Base-by-base conservation (phyloP, 495 filamentous ascomycete genomes). In the Penicillium canariense region DNA sequence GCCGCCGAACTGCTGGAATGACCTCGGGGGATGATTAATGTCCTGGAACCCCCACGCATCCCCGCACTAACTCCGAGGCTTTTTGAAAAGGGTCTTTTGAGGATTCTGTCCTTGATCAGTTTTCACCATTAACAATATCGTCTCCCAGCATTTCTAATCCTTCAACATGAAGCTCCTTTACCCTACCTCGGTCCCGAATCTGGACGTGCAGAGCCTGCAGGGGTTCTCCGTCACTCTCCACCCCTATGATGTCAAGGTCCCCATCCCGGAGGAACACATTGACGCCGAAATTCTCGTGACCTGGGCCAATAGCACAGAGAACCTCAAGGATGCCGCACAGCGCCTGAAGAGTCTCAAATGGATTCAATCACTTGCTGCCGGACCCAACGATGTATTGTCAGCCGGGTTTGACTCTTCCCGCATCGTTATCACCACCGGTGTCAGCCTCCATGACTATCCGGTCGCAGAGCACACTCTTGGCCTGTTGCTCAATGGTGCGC, bases 301-400 rank as follows among this genome's bases (percentile, higher is more conserved):
- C 26, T 85, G 82, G 82, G 42, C 65, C 67, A 85, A 85, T 69
- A 71, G 62, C 40, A 20, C 76, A 15, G 60, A 56, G 14, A 84
- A 82, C 68, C 79, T 85, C 39, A 53, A 65, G 11, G 75, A 81
- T 60, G 81, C 81, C 30, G 75, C 70, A 3, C 25, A 57, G 12
- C 68, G 71, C 50, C 66, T 84, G 61, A 76, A 68, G 30, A 77
- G 78, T 30, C 69, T 85, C 17, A 69, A 69, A 36, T 85, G 82
- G 82, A 83, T 85, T 66, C 82, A 85, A 54, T 79, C 75, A 0
- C 79, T 84, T 25, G 81, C 82, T 18, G 82, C 82, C 3, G 82
- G 82, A 0, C 82, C 82, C 50, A 85, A 85, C 59, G 82, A 85
- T 62, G 81, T 85, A 10, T 71, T 85, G 5, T 53, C 55, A 14